Conservation (phyloP, 2,329 filamentous ascomycete genomes). For the Elsinoe arachidis region DNA sequence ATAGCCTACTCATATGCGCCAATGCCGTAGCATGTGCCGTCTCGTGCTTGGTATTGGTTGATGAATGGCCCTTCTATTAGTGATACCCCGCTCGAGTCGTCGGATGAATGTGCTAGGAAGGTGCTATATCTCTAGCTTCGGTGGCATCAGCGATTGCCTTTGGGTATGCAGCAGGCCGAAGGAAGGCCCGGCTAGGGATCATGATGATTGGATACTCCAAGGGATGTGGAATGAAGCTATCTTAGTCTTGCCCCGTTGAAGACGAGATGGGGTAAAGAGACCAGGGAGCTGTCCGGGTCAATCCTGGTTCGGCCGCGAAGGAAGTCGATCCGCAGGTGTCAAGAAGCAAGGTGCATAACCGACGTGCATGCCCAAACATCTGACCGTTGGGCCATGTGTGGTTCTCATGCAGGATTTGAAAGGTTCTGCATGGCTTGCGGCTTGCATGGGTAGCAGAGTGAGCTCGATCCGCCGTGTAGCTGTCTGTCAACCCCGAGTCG, state of each 20-base stretch:
- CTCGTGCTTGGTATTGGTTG: not conserved
- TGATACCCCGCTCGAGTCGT: not conserved
- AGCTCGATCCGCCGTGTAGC: conserved; percentile 7
- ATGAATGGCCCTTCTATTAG: not conserved
- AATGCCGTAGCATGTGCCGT: not conserved
- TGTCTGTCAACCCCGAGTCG: not conserved
- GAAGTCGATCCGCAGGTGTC: conserved; percentile 1
- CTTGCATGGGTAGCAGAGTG: conserved; percentile 3
- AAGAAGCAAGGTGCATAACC: conserved; percentile 4
- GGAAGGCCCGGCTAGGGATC: not conserved
- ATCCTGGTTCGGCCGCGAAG: conserved; percentile 1
- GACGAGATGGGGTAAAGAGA: not conserved
- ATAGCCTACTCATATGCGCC: not conserved
- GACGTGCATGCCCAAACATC: not conserved
- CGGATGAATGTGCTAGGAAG: not conserved
- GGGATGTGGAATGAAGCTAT: not conserved
- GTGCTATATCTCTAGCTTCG: conserved; percentile 1
- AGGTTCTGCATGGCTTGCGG: not conserved
- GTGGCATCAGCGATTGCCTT: conserved; percentile 5
- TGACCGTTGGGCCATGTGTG: conserved; percentile 1
- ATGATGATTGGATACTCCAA: not conserved
- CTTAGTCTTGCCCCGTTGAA: not conserved
- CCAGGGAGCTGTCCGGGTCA: not conserved
- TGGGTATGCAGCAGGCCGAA: conserved; percentile 3
- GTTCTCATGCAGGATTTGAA: conserved; percentile 5